phyloP scores from a whole-genome alignment of 192 early-diverging fungal genomes.

The Coemansia sp. region DNA sequence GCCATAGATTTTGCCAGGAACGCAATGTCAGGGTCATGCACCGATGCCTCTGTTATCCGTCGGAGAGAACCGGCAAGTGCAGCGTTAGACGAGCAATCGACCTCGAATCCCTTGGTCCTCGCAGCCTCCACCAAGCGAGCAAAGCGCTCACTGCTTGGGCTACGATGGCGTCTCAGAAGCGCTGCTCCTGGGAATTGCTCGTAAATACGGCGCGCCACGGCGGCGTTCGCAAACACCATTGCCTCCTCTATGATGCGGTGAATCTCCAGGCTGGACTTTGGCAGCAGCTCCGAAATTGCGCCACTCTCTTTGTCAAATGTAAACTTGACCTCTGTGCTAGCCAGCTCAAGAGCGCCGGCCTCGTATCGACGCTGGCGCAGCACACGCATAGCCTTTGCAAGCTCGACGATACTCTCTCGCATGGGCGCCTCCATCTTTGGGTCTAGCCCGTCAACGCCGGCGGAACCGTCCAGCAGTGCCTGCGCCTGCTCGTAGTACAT shows the following conservation, averaged over 20 bases:
- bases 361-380: constrained; percentile 56
- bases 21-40: constrained; percentile 55
- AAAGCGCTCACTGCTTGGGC: constrained; percentile 62
- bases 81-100: constrained; percentile 65
- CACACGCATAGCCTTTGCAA: constrained; percentile 56
- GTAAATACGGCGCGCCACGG: constrained; percentile 63
- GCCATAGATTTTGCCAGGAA: constrained; percentile 71
- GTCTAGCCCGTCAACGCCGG: constrained; percentile 48
- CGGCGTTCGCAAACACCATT: constrained; percentile 74
- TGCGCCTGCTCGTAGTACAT: constrained; percentile 79
- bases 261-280: constrained; percentile 64
- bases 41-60: constrained; percentile 32
- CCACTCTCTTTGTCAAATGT: constrained; percentile 57
- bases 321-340: constrained; percentile 73
- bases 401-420: constrained; percentile 40
- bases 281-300: constrained; percentile 62
- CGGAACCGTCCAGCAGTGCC: constrained; percentile 59
- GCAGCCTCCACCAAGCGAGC: constrained; percentile 58
- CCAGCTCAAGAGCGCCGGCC: constrained; percentile 67
- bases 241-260: constrained; percentile 76
- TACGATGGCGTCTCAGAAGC: constrained; percentile 67
- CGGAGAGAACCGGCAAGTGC: constrained; percentile 61
- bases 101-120: constrained; percentile 54
- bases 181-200: constrained; percentile 55
- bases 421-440: constrained; percentile 34